Evolutionary conservation across 2,329 filamentous ascomycete species (phyloP), one percentile per base, ranked within the genome.

Genomic region (Dryadomyces quercivorus): DNA sequence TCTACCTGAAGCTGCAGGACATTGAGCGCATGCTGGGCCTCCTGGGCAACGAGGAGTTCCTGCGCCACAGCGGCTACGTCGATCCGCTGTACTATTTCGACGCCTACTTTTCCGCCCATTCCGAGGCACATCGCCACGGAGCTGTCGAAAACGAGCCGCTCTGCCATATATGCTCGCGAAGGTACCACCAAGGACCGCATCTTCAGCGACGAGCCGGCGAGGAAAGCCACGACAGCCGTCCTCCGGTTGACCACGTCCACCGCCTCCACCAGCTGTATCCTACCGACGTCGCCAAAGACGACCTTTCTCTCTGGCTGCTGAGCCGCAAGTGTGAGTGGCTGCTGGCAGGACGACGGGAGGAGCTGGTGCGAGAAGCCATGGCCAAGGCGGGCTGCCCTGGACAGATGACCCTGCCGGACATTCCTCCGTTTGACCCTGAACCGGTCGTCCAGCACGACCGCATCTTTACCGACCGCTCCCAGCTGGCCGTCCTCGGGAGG

Each of bases 381-480:
- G 46, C 18, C 15, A 20, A 26, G 12, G 22, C 10, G 2, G 36
- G n/a, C n/a, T n/a, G n/a, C n/a, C n/a, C n/a, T n/a, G n/a, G n/a
- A 18, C 5, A 22, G 2, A 13, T 9, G 7, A 21, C n/a, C 49
- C 20, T 57, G 2, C 51, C 48, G n/a, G 59, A 61, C 50, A 55
- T 61, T 5, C 56, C 56, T 3, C 55, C 59, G 1, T 59, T 56
- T 20, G 59, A 61, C 12, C 59, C 59, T 2, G 51, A 54, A 3
- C 55, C 55, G 5, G 18, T 44, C 13, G 54, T 50, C 40, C 45
- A 55, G 12, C 36, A 51, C 12, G 58, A 57, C 52, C 43, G 31
- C n/a, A 47, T 55, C 20, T 55, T 57, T 34, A 53, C 58, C 12
- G 38, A 56, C 13, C 16, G 48, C n/a, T 40, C 40, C 2, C 57